Base-by-base conservation (phyloP, 2,329 filamentous ascomycete species). In the Coleophoma eucalyptorum region DNA sequence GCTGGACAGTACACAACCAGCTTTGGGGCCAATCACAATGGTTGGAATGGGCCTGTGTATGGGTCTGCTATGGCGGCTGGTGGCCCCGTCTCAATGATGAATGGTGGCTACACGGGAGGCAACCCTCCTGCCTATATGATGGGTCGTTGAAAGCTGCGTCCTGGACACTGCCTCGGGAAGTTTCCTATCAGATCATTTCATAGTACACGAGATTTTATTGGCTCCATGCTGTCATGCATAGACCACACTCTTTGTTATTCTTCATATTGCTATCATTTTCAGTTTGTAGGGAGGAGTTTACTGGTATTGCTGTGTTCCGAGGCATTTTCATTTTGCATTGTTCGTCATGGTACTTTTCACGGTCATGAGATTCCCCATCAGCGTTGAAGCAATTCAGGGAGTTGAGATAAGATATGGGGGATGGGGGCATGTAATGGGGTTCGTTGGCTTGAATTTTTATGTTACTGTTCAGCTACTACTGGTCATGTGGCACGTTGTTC, bases 41-140 rank as follows among this genome's bases (percentile, higher is more conserved):
- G 58, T 20, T 66, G 63, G 63, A 60, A 53, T 52, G 57, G 57
- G 18, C 56, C 55, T 37, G 55, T 50, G 5, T 67, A 60, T 49
- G 48, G 54, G 19, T 55, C 59, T 11, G 51, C 61, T 10, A 65
- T 66, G 63, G 56, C 62, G 44, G 59, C 61, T 50, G 62, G 62
- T 51, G 59, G 61, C 31, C 58, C 58, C 32, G 48, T 57, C 16
- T 41, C 60, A 18, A 62, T 65, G 58, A 43, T 65, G 43, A 64
- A 59, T 46, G 58, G 62, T 33, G 57, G 53, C 41, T 62, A 60
- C 47, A 59, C 34, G 20, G 42, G 55, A 41, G 59, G 59, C 3
- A 65, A 65, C 51, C 63, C 62, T 50, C 62, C 64, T 45, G 60
- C 65, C 45, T 67, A 67, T 53, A 67, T 67, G 64, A 67, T 67